Evolutionary conservation across 2,329 filamentous ascomycete species (phyloP).

Genomic region (Pseudocercospora macadamiae): DNA sequence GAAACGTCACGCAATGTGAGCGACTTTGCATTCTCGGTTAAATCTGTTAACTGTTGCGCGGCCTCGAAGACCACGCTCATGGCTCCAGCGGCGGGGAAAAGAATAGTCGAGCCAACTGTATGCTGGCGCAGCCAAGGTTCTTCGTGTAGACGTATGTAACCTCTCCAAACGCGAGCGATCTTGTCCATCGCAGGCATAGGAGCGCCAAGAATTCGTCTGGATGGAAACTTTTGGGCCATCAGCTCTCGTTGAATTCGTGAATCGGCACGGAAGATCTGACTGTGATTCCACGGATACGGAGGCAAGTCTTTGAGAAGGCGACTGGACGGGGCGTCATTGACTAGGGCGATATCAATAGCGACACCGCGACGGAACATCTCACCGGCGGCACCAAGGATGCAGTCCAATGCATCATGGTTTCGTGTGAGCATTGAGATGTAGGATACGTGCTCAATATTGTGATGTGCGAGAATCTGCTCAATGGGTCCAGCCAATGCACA

Average conservation of each 20-base stretch:
- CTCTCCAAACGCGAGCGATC: slow-evolving; percentile 9
- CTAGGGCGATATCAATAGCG: not conserved
- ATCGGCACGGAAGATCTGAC: not conserved
- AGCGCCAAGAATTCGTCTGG: slow-evolving; percentile 14
- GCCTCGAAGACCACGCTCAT: slow-evolving; percentile 28
- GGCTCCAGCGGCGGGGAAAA: slow-evolving; percentile 38
- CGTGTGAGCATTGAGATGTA: not conserved
- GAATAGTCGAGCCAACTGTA: slow-evolving; percentile 32
- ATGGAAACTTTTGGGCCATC: not conserved
- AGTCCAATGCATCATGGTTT: too few relatives aligned
- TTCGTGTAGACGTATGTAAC: slow-evolving; percentile 21
- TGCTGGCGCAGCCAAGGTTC: slow-evolving; percentile 41
- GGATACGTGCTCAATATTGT: not conserved
- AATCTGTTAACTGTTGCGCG: slow-evolving; percentile 13
- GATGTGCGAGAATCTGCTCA: not conserved
- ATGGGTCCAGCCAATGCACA: slow-evolving; percentile 10
- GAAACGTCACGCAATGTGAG: slow-evolving; percentile 49
- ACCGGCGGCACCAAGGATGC: not conserved
- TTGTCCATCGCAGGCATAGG: not conserved
- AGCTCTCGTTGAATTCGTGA: not conserved
- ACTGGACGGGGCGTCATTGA: not conserved
- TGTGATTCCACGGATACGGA: slow-evolving; percentile 7
- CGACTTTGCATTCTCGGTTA: not conserved
- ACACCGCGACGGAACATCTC: not conserved
- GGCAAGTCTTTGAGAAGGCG: not conserved